Conservation (phyloP, 257 asterid genomes). For the Ligustrum vulgare region DNA sequence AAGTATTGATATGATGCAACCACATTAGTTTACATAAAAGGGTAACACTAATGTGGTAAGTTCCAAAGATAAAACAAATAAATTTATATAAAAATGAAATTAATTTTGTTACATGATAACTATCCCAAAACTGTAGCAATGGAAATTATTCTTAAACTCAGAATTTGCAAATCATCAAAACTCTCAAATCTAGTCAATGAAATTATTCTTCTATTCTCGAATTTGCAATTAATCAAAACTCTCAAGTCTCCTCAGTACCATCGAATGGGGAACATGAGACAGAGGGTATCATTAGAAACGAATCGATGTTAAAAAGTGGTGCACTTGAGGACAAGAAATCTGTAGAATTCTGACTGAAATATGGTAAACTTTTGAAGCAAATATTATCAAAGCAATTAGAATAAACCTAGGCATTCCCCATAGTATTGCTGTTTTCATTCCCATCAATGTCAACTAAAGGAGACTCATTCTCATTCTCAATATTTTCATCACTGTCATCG, state of each 20-base stretch:
- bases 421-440: background rate
- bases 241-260: background rate
- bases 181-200: too few relatives aligned
- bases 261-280: background rate
- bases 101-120: too few relatives aligned
- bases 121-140: too few relatives aligned
- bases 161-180: too few relatives aligned
- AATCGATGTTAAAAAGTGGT: background rate
- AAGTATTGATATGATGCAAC: too few relatives aligned
- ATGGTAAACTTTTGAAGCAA: background rate
- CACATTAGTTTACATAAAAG: too few relatives aligned
- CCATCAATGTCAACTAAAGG: too few relatives aligned
- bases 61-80: too few relatives aligned
- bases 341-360: background rate
- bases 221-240: background rate
- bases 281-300: background rate
- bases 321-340: background rate
- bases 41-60: too few relatives aligned
- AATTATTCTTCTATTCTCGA: too few relatives aligned
- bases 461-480: background rate
- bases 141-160: too few relatives aligned
- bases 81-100: too few relatives aligned
- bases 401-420: background rate
- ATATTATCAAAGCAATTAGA: background rate
- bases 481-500: background rate